Evolutionary conservation across 192 early-diverging fungal genomes (phyloP), one percentile per base, ranked within the genome.

Genomic region (Piromyces finnis): DNA sequence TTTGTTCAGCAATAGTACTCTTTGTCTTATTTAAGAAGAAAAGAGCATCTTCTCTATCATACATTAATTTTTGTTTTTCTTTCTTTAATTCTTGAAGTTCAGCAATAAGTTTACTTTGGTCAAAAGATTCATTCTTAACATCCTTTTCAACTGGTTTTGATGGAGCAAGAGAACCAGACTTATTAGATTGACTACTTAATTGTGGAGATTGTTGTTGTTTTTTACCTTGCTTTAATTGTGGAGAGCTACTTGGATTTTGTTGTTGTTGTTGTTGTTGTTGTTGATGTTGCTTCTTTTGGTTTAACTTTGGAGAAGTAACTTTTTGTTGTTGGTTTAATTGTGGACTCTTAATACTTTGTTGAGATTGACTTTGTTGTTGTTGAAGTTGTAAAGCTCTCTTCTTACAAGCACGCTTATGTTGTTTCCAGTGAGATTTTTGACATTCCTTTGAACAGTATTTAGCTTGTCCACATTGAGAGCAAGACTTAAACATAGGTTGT

Each of bases 401-500:
- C 18, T 59, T 77, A 36, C 79, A 80, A 29, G 78, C 18, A 39
- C 29, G 39, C n/a, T 80, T 80, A 28, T 80, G 79, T 29, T 41
- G 79, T 29, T 80, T 80, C 79, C 79, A 80, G 26, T 59, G 32
- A 27, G 32, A 12, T 36, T 12, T 80, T 36, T 80, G 79, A 29
- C 79, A 80, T 80, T 80, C 79, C 14, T 80, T 80, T 0, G 79
- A 80, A 77, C 79, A 80, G n/a, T 80, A 30, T 39, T 30, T 36
- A 18, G 39, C 78, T 77, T 77, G 79, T 78, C 28, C 28, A 77
- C 79, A 80, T 77, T 29, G 29, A 30, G 79, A 39, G n/a, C 79
- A 80, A n/a, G 51, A 68, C n/a, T 68, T 68, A 11, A 68, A 68
- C 6, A 11, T n/a, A 9, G 51, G 51, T n/a, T n/a, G 51, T 68